Conservation (phyloP, 305 asterid species). For the Fraxinus dipetala region DNA sequence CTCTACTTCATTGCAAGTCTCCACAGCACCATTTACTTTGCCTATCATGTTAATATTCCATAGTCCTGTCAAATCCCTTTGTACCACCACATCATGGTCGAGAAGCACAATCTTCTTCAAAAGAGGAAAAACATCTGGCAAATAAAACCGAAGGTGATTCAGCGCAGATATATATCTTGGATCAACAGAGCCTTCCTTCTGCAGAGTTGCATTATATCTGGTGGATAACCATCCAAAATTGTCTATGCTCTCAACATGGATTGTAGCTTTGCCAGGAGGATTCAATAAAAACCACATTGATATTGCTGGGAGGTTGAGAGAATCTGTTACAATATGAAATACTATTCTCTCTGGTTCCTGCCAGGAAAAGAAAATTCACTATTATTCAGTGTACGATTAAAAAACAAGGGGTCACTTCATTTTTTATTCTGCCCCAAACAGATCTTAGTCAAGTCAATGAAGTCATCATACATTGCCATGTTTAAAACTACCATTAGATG, state of each 20-base stretch:
- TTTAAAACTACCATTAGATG: neutral
- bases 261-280: conserved; percentile 67
- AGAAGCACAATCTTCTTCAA: conserved; percentile 69
- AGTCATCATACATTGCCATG: neutral
- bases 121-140: conserved; percentile 72
- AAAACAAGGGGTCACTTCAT: neutral
- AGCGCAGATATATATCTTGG: conserved; percentile 60
- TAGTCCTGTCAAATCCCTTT: conserved; percentile 65
- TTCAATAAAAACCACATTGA: conserved; percentile 84
- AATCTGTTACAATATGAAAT: conserved; percentile 75
- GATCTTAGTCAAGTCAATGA: neutral
- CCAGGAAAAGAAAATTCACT: conserved; percentile 19
- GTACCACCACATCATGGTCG: conserved; percentile 88
- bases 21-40: conserved; percentile 84
- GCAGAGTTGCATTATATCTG: conserved; percentile 44
- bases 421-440: neutral
- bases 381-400: neutral
- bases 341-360: conserved; percentile 72
- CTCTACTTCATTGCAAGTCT: conserved; percentile 60
- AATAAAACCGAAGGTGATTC: conserved; percentile 77
- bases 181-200: conserved; percentile 54
- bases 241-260: conserved; percentile 62
- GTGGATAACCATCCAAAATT: conserved; percentile 52
- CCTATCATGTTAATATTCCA: conserved; percentile 66
- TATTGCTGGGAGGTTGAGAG: conserved; percentile 70